A percentile compares a stretch with the other conserved stretches of the same genome.
phyloP scores from a whole-genome alignment of 129 eudicot genomes.

The Helianthus tuberosus region DNA sequence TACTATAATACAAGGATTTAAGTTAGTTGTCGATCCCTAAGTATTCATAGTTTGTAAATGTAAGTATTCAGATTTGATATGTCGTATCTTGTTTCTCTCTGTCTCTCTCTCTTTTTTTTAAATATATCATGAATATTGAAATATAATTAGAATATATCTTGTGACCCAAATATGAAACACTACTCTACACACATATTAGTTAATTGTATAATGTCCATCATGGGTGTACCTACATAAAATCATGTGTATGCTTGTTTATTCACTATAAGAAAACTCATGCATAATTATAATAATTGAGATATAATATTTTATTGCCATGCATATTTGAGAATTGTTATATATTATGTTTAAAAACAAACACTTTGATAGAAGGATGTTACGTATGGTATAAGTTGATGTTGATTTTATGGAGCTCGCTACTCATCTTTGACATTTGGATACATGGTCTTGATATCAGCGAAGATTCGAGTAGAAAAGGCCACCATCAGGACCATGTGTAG shows the following conservation, averaged over 20 bases:
- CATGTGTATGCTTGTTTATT: constrained; percentile 1
- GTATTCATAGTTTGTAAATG: too few species aligned
- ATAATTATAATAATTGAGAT: neutral
- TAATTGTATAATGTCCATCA: too few species aligned
- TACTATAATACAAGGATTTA: too few species aligned
- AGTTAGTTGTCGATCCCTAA: too few species aligned
- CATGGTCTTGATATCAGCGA: neutral
- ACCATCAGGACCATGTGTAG: neutral
- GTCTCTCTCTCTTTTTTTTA: too few species aligned
- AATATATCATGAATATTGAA: too few species aligned
- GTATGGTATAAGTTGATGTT: neutral
- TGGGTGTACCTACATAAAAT: neutral
- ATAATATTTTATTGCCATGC: neutral
- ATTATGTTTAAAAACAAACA: neutral
- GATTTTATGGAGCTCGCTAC: neutral
- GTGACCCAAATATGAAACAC: too few species aligned
- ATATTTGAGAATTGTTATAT: neutral
- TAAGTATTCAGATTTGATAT: too few species aligned
- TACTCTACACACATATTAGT: too few species aligned
- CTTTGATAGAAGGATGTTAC: neutral
- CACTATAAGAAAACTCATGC: neutral
- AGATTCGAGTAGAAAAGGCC: neutral
- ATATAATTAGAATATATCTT: too few species aligned
- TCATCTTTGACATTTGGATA: neutral
- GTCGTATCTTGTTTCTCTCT: too few species aligned